Evolutionary conservation across 192 early-diverging fungal genomes (phyloP), one percentile per base, ranked within the genome.

Genomic region (Linnemannia elongata): DNA sequence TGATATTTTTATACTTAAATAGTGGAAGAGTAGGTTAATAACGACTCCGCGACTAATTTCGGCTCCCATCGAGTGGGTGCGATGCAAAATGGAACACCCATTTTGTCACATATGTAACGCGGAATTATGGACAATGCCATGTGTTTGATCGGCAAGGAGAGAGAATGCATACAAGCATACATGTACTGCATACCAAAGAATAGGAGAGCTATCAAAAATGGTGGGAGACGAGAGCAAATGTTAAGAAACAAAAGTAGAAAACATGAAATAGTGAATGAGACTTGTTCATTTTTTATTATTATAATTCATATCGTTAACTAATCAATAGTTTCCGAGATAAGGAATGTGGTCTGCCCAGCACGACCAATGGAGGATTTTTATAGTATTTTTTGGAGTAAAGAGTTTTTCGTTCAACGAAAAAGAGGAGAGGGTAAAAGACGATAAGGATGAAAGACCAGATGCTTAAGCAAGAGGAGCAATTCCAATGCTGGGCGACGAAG

Each of bases 391-490:
- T 66, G 30, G n/a, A 27, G 30, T 7, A 30, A 15, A 1, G 4
- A n/a, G 1, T 33, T 66, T 63, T 66, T 66, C 60, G 60, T 66
- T 66, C 60, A 66, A 66, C 60, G 60, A 33, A 66, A 66, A 66
- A 0, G n/a, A 33, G 10, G 4, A 15, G 0, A 3, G 60, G 8
- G 7, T 4, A 66, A 12, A 24, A 27, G 17, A 18, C 0, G 22
- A 17, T 4, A 27, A 30, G 10, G 60, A 33, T 18, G 17, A 18
- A 6, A 52, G 30, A 15, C 60, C 30, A 30, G 30, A n/a, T 8
- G 10, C 60, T 66, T 66, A 66, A 66, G 60, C 60, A 66, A 88
- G 76, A 27, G 88, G 93, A 54, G 93, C 93, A 77, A 95, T 93
- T 66, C 92, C 92, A 41, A 95, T 89, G 49, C 84, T 87, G 15